Evolutionary conservation across 176 grass and related monocot genomes (phyloP), one percentile per base, ranked within the genome.

Genomic region (Tillandsia leiboldiana): DNA sequence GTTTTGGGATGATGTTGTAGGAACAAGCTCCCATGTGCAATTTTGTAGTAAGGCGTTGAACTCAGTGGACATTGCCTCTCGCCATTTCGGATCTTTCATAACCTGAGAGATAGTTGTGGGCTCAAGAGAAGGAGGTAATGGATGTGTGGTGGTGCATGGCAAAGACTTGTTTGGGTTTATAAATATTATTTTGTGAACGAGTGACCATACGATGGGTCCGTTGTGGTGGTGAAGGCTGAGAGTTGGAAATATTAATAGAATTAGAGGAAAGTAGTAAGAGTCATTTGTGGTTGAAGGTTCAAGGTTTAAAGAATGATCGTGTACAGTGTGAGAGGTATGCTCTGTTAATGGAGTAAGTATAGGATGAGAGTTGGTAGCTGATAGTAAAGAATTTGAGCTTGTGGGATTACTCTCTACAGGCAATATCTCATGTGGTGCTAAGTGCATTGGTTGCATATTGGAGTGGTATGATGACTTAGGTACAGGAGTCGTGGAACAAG

Each of bases 11-110:
- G 29, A 51, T 17, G 26, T 10, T 1, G 13, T 0, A 0, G 24
- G 71, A n/a, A 74, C 52, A 7, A 74, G 26, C 8, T 14, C 26
- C 71, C 54, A 74, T 7, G 71, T 62, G 26, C 22, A 48, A 26
- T 72, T 50, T 8, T 15, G 8, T 10, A 51, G 6, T 10, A 72
- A 52, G 26, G 70, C 70, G 48, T 18, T 74, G 17, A 74, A 59
- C 47, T 74, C 71, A 13, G 23, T 10, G 8, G 71, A 26, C 71
- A 74, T 64, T 17, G 54, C 71, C 9, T 74, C 15, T 29, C 71
- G 50, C 20, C 54, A 74, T 20, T 53, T 51, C 12, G 12, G n/a
- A 11, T 61, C 28, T 33, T 62, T 13, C 13, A 11, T 61, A 28
- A 24, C 52, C 8, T 11, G 23, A 17, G 52, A 29, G 33, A 62